Base-by-base conservation (phyloP, 2,329 filamentous ascomycete genomes). In the Colletotrichum sp. region DNA sequence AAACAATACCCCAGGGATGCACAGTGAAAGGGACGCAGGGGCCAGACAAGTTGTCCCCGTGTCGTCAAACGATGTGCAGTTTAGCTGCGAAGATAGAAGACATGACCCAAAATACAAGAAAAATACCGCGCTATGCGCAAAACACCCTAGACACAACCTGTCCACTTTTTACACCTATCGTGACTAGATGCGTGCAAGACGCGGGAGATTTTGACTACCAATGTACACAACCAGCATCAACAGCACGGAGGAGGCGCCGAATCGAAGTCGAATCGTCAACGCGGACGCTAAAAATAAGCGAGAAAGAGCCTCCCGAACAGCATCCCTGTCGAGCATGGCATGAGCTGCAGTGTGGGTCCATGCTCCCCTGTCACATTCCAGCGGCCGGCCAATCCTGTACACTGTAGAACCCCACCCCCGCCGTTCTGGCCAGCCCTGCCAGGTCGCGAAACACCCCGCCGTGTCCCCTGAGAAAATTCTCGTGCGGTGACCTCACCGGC, bases 241-340 rank as follows among this genome's bases (percentile, higher is more conserved):
- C 84, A 84, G 64, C 83, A 85, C 72, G 68, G 55, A 66, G 43
- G 36, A 69, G 65, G 65, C 74, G 70, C 70, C 43, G 66, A 32
- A 74, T 69, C 55, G 62, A 76, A 55, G 61, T 66, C 30, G 69
- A 70, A 71, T 76, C 72, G 65, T 67, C 70, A 69, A 69, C 52
- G 65, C 71, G 75, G 75, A 78, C 77, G 73, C 77, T 78, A 77
- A 75, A 77, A 74, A 70, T 73, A 78, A 78, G 77, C 77, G 77
- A 78, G 72, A 74, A 76, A 78, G 77, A 78, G 77, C 70, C 77
- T 77, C 77, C 75, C 69, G 74, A 70, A 62, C 52, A 64, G 58
- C 13, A 78, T 71, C 77, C 77, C 70, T 78, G 76, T 77, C 68
- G 65, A 64, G 71, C 77, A 75, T 78, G 76, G 71, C 76, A 73